phyloP scores from a whole-genome alignment of 148 eudicot genomes.

The Vaccinium myrtillus region DNA sequence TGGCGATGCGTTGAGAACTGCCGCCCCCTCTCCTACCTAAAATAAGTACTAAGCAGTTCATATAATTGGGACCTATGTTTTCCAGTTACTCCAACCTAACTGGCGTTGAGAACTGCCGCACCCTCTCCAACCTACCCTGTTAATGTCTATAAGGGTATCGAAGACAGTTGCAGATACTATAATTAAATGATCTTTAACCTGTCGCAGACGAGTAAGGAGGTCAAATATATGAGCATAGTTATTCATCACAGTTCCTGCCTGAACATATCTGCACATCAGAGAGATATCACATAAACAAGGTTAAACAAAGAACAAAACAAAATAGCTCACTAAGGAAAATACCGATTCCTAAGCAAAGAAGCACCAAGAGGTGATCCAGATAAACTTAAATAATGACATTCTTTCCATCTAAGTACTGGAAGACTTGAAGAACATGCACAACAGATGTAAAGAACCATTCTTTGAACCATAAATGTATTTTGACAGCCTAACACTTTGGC shows the following conservation, averaged over 20 bases:
- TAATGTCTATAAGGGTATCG: neutral
- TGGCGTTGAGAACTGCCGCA: neutral
- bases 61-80: neutral
- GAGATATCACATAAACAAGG: neutral
- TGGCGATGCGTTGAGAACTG: too few species aligned
- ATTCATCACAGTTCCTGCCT: constrained; percentile 67
- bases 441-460: neutral
- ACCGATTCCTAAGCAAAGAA: neutral
- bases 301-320: neutral
- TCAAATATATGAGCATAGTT: constrained; percentile 95
- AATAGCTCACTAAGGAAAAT: neutral
- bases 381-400: neutral
- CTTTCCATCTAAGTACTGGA: neutral
- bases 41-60: too few species aligned
- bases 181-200: constrained; percentile 38
- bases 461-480: neutral
- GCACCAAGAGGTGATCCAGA: neutral
- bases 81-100: neutral
- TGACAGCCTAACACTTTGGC: neutral
- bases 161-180: neutral
- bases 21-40: too few species aligned
- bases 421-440: neutral
- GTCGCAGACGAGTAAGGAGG: constrained; percentile 85
- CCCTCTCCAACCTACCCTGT: neutral
- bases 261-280: constrained; percentile 61